phyloP scores from a whole-genome alignment of 2,329 filamentous ascomycete genomes.

The Xenosphaeropsis pyriputrescens region DNA sequence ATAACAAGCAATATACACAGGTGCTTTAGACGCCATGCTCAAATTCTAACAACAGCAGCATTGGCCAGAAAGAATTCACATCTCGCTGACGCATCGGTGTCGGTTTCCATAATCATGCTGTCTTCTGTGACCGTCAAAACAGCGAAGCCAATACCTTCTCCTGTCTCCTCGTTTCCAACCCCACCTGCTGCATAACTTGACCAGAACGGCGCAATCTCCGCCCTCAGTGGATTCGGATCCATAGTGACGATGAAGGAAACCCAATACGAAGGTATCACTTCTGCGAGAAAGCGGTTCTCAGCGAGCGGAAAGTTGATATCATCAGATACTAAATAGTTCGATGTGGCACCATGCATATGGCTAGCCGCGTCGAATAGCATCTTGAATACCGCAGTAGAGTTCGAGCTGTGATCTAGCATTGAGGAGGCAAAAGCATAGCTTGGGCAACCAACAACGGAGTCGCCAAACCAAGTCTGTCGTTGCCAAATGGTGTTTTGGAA shows the following conservation, averaged over 20 bases:
- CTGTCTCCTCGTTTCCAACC: not conserved
- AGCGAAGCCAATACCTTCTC: not conserved
- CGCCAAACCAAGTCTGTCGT: constrained; percentile 22
- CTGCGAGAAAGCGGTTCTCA: constrained; percentile 18
- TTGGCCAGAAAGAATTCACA: not conserved
- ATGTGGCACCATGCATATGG: constrained; percentile 17
- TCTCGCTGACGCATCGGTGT: not conserved
- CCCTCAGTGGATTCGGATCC: constrained; percentile 17
- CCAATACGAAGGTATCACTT: constrained; percentile 19
- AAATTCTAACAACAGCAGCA: not conserved
- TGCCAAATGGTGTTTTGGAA: constrained; percentile 18
- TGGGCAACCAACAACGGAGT: constrained; percentile 25
- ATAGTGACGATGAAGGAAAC: constrained; percentile 17
- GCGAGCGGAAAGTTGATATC: constrained; percentile 4
- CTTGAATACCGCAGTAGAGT: constrained; percentile 11
- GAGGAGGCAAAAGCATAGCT: not conserved
- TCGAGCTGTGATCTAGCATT: constrained; percentile 3
- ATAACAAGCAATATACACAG: no score
- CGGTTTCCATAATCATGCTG: not conserved
- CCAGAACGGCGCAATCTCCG: constrained; percentile 4
- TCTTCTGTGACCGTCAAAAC: not conserved
- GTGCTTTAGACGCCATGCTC: not conserved
- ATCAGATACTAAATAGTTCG: constrained; percentile 10
- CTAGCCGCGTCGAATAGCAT: constrained; percentile 20
- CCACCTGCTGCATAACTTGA: not conserved